These are phyloP conservation scores for Metschnikowia similis DNA, from an alignment of 805 yeast species.

Conservation along the genomic window DNA sequence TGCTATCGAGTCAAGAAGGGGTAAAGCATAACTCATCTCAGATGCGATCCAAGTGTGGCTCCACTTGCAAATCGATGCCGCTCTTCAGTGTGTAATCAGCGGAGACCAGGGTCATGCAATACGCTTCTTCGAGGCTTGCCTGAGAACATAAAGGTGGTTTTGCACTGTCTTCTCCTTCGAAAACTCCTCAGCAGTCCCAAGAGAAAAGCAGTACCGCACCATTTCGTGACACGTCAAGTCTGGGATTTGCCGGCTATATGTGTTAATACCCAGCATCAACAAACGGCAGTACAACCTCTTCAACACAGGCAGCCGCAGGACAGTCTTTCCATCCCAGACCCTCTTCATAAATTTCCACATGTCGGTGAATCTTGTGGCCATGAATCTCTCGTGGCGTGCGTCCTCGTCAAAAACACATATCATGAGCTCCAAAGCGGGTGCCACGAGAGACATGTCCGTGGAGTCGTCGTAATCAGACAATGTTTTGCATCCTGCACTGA, in stretches of 20 bases:
- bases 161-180: slow-evolving; percentile 22
- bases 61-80: too few relatives aligned
- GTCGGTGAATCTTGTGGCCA: slow-evolving; percentile 44
- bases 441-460: slow-evolving; percentile 15
- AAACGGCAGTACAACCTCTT: slow-evolving; percentile 22
- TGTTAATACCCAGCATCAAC: slow-evolving; percentile 32
- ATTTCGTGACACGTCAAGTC: slow-evolving; percentile 36
- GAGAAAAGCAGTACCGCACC: slow-evolving; percentile 24
- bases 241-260: slow-evolving; percentile 39
- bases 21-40: too few relatives aligned
- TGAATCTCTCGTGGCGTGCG: slow-evolving; percentile 40
- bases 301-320: not conserved
- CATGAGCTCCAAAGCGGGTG: slow-evolving; percentile 28
- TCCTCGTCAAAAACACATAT: slow-evolving; percentile 28
- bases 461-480: slow-evolving; percentile 11
- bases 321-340: slow-evolving; percentile 1
- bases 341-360: slow-evolving; percentile 34
- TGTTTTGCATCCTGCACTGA: slow-evolving; percentile 18
- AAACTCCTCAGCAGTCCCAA: slow-evolving; percentile 23
- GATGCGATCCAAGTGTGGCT: too few relatives aligned
- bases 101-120: too few relatives aligned
- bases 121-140: not conserved
- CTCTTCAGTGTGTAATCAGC: too few relatives aligned
- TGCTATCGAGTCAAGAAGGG: too few relatives aligned
- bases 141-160: slow-evolving; percentile 30